Evolutionary conservation across 306 rosid genomes (phyloP).

Genomic region (Ochetophila trinervis): DNA sequence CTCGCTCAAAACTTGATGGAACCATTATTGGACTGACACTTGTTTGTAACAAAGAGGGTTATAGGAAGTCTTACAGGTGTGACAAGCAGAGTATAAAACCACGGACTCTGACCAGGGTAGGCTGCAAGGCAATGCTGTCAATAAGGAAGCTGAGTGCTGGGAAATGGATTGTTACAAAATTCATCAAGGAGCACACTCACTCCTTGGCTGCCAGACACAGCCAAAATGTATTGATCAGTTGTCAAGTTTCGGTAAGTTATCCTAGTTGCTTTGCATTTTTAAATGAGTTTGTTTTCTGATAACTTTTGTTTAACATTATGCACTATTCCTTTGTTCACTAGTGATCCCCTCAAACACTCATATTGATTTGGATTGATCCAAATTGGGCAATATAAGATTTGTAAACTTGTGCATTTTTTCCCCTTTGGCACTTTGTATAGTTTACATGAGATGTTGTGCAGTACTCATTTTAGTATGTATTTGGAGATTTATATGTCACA

Average conservation of each 20-base stretch:
- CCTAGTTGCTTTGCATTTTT: neutral
- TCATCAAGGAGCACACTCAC: constrained; percentile 38
- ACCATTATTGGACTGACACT: constrained; percentile 27
- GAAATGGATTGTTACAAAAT: constrained; percentile 33
- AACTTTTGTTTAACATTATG: neutral
- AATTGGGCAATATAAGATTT: no score
- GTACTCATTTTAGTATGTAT: no score
- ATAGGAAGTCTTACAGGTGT: constrained; percentile 26
- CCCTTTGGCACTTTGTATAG: no score
- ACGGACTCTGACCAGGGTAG: constrained; percentile 31
- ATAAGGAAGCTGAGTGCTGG: constrained; percentile 25
- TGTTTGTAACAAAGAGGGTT: constrained; percentile 48
- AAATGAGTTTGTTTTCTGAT: constrained; percentile 1
- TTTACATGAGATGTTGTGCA: no score
- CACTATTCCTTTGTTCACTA: neutral
- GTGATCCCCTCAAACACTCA: neutral
- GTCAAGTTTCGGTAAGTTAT: constrained; percentile 28
- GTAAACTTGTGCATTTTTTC: no score
- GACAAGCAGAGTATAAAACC: constrained; percentile 29
- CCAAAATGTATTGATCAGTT: constrained; percentile 6
- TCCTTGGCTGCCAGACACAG: constrained; percentile 15
- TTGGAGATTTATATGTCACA: no score
- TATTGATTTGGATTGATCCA: no score
- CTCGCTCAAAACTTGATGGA: constrained; percentile 34
- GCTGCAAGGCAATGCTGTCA: constrained; percentile 37